These are phyloP conservation scores for Rosa multiflora DNA, from an alignment of 306 rosid genomes.

Conservation along the genomic window DNA sequence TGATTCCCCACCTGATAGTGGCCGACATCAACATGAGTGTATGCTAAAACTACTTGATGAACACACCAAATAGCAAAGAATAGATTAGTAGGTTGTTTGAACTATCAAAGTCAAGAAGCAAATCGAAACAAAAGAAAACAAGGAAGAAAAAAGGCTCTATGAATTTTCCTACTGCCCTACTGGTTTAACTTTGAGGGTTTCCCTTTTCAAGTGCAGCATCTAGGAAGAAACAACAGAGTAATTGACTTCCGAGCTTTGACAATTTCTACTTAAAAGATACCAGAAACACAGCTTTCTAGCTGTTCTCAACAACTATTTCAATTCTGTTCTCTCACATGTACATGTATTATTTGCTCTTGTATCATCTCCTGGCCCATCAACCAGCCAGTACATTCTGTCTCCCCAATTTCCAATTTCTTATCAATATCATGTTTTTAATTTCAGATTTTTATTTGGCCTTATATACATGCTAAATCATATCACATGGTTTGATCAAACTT, in stretches of 20 bases:
- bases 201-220: conserved; percentile 35
- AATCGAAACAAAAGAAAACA: neutral
- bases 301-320: conserved; percentile 53
- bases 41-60: neutral
- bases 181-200: conserved; percentile 27
- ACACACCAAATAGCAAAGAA: neutral
- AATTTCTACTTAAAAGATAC: conserved; percentile 33
- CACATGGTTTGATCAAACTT: neutral
- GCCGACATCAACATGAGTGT: neutral
- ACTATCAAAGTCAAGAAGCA: neutral
- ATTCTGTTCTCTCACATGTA: conserved; percentile 45
- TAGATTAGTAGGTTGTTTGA: neutral
- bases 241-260: conserved; percentile 23
- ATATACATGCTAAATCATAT: neutral
- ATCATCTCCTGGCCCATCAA: conserved; percentile 1
- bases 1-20: neutral
- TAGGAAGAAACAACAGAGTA: conserved; percentile 29
- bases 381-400: conserved; percentile 20
- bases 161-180: conserved; percentile 41
- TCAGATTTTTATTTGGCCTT: neutral
- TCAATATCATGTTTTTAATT: neutral
- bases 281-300: conserved; percentile 26
- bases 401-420: neutral
- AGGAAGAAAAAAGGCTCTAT: conserved; percentile 13
- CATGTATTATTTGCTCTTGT: conserved; percentile 31